Conservation (phyloP, 2,329 filamentous ascomycete genomes). For the Trichoderma pleuroti region DNA sequence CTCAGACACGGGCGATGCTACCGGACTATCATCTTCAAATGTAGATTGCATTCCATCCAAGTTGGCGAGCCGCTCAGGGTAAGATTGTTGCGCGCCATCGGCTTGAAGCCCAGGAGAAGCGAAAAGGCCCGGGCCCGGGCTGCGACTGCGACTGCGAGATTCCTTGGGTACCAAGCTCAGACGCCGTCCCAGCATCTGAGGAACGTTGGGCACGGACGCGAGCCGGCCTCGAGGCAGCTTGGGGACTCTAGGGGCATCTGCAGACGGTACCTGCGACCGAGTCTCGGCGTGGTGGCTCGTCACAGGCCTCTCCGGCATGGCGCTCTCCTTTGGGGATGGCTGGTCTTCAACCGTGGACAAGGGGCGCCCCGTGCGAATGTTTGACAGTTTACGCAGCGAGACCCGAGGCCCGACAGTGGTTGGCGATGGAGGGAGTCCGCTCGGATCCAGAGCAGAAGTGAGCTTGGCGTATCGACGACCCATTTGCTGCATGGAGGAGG, state of each 20-base stretch:
- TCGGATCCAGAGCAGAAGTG: slow-evolving; percentile 21
- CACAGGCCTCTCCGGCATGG: slow-evolving; percentile 29
- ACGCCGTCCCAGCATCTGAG: slow-evolving; percentile 20
- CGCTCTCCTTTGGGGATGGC: slow-evolving; percentile 41
- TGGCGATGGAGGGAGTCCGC: slow-evolving; percentile 19
- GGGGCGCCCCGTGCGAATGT: slow-evolving; percentile 47
- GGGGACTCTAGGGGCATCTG: neutral
- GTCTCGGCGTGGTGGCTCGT: slow-evolving; percentile 23
- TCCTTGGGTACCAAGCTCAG: slow-evolving; percentile 24
- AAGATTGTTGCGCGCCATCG: neutral
- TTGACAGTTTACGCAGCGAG: slow-evolving; percentile 40
- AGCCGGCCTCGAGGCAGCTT: slow-evolving; percentile 4
- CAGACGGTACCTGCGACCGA: neutral
- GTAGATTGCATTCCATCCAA: slow-evolving; percentile 24
- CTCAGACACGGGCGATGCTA: neutral
- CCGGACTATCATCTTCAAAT: neutral
- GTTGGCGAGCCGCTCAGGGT: too few relatives aligned
- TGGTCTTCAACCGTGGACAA: slow-evolving; percentile 54
- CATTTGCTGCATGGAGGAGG: slow-evolving; percentile 48
- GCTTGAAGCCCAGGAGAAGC: neutral
- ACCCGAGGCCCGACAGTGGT: slow-evolving; percentile 22
- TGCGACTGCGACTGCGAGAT: neutral
- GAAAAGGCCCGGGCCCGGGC: neutral
- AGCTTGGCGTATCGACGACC: slow-evolving; percentile 42
- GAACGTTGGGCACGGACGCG: neutral